These are phyloP conservation scores for Mychonastes homosphaera DNA, from an alignment of 139 green algal genomes.

Conservation along the genomic window DNA sequence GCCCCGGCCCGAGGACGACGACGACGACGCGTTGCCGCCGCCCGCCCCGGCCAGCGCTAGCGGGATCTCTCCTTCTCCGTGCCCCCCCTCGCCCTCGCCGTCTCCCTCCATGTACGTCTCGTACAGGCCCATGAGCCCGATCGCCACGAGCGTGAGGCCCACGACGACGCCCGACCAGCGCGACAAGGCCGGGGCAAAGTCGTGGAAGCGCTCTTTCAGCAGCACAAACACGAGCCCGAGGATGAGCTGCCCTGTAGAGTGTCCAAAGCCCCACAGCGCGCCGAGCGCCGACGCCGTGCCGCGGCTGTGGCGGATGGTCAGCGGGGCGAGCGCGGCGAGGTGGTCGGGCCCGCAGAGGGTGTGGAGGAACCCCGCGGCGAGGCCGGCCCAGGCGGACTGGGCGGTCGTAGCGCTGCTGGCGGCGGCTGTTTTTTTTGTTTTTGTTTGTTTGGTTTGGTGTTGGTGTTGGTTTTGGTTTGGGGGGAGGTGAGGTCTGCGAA, in stretches of 20 bases:
- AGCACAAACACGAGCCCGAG: slow-evolving; percentile 85
- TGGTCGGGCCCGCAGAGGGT: slow-evolving; percentile 94
- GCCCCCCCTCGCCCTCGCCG: slow-evolving; percentile 8
- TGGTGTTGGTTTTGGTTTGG: too few relatives aligned
- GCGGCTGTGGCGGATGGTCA: slow-evolving; percentile 82
- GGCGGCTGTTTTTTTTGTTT: too few relatives aligned
- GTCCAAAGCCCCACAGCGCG: slow-evolving; percentile 94
- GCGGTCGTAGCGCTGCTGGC: too few relatives aligned
- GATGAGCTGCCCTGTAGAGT: slow-evolving; percentile 94
- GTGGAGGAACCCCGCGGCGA: slow-evolving; percentile 89
- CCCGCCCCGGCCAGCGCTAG: slow-evolving; percentile 30
- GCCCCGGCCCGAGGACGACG: background rate
- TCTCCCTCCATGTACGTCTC: slow-evolving; percentile 58
- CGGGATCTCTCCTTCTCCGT: slow-evolving; percentile 24
- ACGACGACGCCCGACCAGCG: slow-evolving; percentile 68
- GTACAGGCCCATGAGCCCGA: slow-evolving; percentile 81
- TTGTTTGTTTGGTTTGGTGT: too few relatives aligned
- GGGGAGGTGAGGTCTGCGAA: slow-evolving; percentile 12
- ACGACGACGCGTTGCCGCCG: background rate
- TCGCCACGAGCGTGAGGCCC: slow-evolving; percentile 83
- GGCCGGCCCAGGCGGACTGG: slow-evolving; percentile 64
- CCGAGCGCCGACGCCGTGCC: slow-evolving; percentile 68
- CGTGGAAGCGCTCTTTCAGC: slow-evolving; percentile 60
- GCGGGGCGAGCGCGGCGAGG: slow-evolving; percentile 84
- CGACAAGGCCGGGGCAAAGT: slow-evolving; percentile 63